phyloP scores from a whole-genome alignment of 129 eudicot species.

The Chrysanthemum seticuspe region DNA sequence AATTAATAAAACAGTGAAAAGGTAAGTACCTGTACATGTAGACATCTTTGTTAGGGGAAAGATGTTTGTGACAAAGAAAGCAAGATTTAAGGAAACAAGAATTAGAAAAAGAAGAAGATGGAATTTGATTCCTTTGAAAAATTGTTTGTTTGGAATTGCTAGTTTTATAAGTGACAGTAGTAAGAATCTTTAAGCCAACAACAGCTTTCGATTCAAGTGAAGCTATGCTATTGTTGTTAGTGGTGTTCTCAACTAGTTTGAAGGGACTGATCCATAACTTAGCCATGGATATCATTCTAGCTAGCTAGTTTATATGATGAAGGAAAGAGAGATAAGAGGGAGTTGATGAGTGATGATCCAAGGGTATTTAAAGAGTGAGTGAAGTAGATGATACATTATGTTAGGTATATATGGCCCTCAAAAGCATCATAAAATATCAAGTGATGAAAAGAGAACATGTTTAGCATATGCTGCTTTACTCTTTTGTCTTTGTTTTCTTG shows the following conservation, averaged over 20 bases:
- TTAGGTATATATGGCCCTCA: not conserved
- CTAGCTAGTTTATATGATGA: not conserved
- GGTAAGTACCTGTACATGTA: conserved; percentile 58
- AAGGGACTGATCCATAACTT: conserved; percentile 8
- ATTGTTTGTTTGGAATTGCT: conserved; percentile 26
- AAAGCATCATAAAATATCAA: no score
- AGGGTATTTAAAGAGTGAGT: not conserved
- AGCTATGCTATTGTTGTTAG: not conserved
- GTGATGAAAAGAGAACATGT: no score
- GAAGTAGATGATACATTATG: not conserved
- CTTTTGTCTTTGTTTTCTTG: no score
- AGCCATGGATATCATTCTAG: conserved; percentile 13
- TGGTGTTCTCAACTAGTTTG: not conserved
- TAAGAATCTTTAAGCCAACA: conserved; percentile 43
- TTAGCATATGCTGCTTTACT: no score
- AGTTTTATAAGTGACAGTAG: not conserved
- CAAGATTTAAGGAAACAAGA: conserved; percentile 50
- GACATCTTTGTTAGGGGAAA: conserved; percentile 51
- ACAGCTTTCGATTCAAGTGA: conserved; percentile 16
- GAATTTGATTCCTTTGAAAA: conserved; percentile 25
- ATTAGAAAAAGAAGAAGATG: not conserved
- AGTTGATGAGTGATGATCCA: not conserved
- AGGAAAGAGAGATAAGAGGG: not conserved
- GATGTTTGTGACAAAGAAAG: conserved; percentile 48
- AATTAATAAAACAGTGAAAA: not conserved